Evolutionary conservation across 192 early-diverging fungal genomes (phyloP), one percentile per base, ranked within the genome.

Genomic region (Diversispora epigaea): DNA sequence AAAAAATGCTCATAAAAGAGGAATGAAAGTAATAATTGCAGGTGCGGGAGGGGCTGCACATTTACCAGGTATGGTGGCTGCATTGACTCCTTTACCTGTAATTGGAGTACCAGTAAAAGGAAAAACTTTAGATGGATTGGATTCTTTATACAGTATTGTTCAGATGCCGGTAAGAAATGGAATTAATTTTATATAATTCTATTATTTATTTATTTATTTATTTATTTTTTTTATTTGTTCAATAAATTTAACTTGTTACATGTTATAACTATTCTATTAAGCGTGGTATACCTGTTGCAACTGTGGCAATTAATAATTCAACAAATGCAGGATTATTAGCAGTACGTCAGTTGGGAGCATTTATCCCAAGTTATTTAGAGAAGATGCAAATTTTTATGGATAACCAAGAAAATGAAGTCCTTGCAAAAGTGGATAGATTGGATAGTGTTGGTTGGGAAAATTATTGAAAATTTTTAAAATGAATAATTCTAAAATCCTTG

Each of bases 1-100:
- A 4, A 84, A 90, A 45, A 81, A 86, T 57, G 98, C 98, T 7
- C 90, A 92, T 69, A 86, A 86, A 78, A 89, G 98, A 67, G 98
- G 98, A 4, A 76, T 99, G 19, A 95, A 96, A 81, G 96, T 92
- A 17, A 97, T 99, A 68, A 98, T 99, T 83, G 98, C 98, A 11
- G 98, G 92, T 40, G 98, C 98, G 47, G 98, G 98, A 32, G 98
- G 98, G 56, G 98, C 98, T 8, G 98, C 98, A 15, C 96, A 98
- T 84, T 85, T 99, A 63, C 98, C 98, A 6, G 98, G 98, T 25
- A 99, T 99, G 98, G 96, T 98, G 6, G 98, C 98, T 25, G 95
- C 95, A 32, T 84, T 97, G 76, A 98, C 98, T 4, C 92, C 95
- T n/a, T 82, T 99, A 17, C 98, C 96, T 6, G 98, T 99, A 54